Evolutionary conservation across 2,329 filamentous ascomycete genomes (phyloP), one percentile per base, ranked within the genome.

Genomic region (Neopestalotiopsis clavispora): DNA sequence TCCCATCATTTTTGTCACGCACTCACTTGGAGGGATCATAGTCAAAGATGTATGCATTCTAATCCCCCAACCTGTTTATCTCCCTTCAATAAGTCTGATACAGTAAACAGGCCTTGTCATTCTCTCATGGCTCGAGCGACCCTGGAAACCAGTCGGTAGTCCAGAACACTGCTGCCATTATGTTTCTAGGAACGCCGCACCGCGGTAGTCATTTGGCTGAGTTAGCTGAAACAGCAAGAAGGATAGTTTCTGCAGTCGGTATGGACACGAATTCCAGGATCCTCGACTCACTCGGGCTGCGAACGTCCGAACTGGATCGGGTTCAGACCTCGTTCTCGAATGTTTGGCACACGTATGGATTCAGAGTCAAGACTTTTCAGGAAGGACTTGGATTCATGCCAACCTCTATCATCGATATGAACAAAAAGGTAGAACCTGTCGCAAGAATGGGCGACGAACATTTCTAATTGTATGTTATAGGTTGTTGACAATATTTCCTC

Each of bases 291-390:
- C 68, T 73, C 0, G 68, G 69, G 0, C 61, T 73, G 1, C 67
- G 57, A 28, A 69, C 65, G 1, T 64, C 69, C 2, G 73, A 72
- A 7, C 56, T 73, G 6, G 69, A 71, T 13, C 59, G 70, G 10
- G 66, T 65, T 17, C 72, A 71, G 56, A 71, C 71, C 7, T 32
- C 68, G 0, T 74, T 74, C 30, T 71, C 70, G 0, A 14, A 20
- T 1, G 38, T 72, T 5, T 74, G 72, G 72, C 68, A 59, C 2
- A 67, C 60, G 2, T 63, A 74, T 32, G 38, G 40, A 1, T 73
- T 73, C 20, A 58, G 64, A 30, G 72, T 73, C 23, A 74, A 74
- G 40, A 73, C 72, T 1, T 73, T 73, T 17, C 72, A 73, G 45
- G 72, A 74, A 30, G 68, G 69, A 1, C 57, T 70, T 2, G 69